Evolutionary conservation across 257 asterid species (phyloP), one percentile per base, ranked within the genome.

Genomic region (Ballota nigra): DNA sequence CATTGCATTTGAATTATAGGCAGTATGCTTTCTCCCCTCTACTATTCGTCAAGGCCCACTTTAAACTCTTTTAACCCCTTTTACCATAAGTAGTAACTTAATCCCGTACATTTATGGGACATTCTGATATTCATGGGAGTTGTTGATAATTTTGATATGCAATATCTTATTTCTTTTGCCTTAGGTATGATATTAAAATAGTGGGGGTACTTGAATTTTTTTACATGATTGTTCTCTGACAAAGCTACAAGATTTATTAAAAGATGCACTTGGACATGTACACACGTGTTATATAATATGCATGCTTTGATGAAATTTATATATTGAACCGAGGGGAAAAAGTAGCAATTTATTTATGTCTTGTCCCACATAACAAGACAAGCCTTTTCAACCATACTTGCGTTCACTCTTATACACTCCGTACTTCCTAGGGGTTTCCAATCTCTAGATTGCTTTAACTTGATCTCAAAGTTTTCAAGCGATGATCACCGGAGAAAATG

Each of bases 1-100:
- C 47, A 49, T 66, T 47, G 64, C 68, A 47, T 22, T 59, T 74
- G 56, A 47, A 15, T 40, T 57, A 19, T 65, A 11, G 45, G 63
- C 56, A 38, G 38, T 4, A 36, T n/a, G n/a, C n/a, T n/a, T n/a
- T n/a, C n/a, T n/a, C n/a, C n/a, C n/a, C n/a, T n/a, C n/a, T n/a
- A n/a, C n/a, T n/a, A n/a, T 4, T 62, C 41, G 2, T 22, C 71
- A 34, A 7, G 63, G 11, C 34, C 52, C 41, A 13, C 52, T 8
- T 29, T 33, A 31, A 51, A 72, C n/a, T 8, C 62, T 33, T 41
- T 63, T 10, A 15, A 29, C 16, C 16, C n/a, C 49, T 41, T 41
- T 5, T 63, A 8, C 53, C n/a, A n/a, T n/a, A n/a, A n/a, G n/a
- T n/a, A n/a, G n/a, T n/a, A n/a, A n/a, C n/a, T n/a, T n/a, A n/a